Conservation (phyloP, 1,284 basidiomycete genomes). For the Fomitiporia mediterranea region DNA sequence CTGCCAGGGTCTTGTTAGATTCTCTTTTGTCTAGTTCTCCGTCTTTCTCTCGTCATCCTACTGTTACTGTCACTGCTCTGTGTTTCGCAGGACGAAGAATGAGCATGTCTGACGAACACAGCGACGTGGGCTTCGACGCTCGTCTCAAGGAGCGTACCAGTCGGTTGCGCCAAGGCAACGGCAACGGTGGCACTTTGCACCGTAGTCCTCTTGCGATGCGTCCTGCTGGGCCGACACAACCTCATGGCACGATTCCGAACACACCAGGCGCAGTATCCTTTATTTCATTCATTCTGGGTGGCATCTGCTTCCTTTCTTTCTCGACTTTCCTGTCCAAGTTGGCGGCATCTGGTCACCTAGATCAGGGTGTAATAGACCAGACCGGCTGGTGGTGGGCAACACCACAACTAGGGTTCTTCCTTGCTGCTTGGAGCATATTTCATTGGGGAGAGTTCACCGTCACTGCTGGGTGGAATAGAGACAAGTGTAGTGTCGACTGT, state of each 20-base stretch:
- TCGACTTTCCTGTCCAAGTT: slow-evolving; percentile 44
- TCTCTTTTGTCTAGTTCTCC: not conserved
- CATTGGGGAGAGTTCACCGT: slow-evolving; percentile 95
- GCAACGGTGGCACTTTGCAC: not conserved
- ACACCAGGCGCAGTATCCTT: slow-evolving; percentile 71
- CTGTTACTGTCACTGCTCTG: no score
- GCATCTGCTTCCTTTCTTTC: slow-evolving; percentile 52
- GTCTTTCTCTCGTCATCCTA: not conserved
- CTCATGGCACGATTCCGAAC: slow-evolving; percentile 71
- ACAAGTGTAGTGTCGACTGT: slow-evolving; percentile 93
- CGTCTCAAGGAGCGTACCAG: slow-evolving; percentile 41
- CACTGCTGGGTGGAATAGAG: slow-evolving; percentile 92
- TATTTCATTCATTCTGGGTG: slow-evolving; percentile 74
- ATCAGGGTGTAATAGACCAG: slow-evolving; percentile 9
- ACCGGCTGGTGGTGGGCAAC: slow-evolving; percentile 56
- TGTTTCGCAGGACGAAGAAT: no score
- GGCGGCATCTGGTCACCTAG: slow-evolving; percentile 25
- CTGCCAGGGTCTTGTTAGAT: not conserved
- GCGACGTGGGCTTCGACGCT: slow-evolving; percentile 36
- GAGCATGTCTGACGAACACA: not conserved
- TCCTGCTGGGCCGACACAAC: slow-evolving; percentile 36
- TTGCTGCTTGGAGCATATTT: slow-evolving; percentile 78
- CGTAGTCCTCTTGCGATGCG: slow-evolving; percentile 49
- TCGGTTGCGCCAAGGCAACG: not conserved
- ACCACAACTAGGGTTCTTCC: slow-evolving; percentile 77